Evolutionary conservation across 2,329 filamentous ascomycete genomes (phyloP), one percentile per base, ranked within the genome.

Genomic region (Talaromyces sp.): DNA sequence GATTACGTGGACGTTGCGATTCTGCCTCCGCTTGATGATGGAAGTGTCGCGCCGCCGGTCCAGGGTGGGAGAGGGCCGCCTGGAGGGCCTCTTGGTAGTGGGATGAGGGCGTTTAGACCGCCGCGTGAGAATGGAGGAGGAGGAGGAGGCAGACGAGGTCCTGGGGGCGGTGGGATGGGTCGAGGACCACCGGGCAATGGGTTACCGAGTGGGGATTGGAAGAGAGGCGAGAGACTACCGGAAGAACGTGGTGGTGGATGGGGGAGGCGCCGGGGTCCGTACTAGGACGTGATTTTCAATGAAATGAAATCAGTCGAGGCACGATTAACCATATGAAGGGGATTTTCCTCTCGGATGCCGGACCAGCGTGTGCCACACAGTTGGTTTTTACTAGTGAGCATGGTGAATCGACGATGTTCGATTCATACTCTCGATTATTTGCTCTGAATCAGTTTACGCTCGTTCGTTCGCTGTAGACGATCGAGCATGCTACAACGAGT

Each of bases 1-100:
- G 93, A 97, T 73, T 96, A 89, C 69, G 81, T 97, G 40, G 87
- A 88, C 59, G 93, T 89, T 70, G 89, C 90, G 5, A 86, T 96
- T 60, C 78, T 93, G 57, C 86, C 89, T 41, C 89, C 90, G 0
- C 76, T 89, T 25, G 77, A 83, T 33, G 88, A 93, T 69, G 91
- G 91, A 0, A 83, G 83, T 33, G 85, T 95, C 39, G 86, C 86
- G 43, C 84, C 88, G 37, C 66, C 77, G n/a, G 78, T 81, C 11
- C 77, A 77, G 21, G 78, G 80, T 28, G 56, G 64, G 10, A 73
- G 77, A 35, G 73, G 74, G 53, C 76, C 77, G 1, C 73, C 78
- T n/a, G 75, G 72, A 15, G 63, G 76, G 65, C 74, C 50, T 37
- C 68, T 75, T 28, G 76, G 75, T 13, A 68, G 72, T 45, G 69